Evolutionary conservation across 2,329 filamentous ascomycete genomes (phyloP).

Genomic region (Talaromyces marneffei): DNA sequence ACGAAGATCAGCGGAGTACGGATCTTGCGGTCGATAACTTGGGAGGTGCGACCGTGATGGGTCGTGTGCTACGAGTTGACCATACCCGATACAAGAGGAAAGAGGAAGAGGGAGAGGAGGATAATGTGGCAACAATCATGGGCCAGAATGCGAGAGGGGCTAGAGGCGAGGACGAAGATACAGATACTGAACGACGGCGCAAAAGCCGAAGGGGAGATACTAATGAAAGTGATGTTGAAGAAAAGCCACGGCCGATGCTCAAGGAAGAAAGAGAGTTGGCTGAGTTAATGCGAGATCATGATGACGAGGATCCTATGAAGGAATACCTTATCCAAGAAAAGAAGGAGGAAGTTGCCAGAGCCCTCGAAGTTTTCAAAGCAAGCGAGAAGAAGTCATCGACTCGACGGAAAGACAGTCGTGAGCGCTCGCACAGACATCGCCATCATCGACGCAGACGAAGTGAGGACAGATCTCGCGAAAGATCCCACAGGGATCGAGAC

Average conservation of each 20-base stretch:
- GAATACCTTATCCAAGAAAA: slow-evolving; percentile 83
- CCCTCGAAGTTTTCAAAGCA: slow-evolving; percentile 50
- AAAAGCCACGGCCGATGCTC: slow-evolving; percentile 57
- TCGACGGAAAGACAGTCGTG: slow-evolving; percentile 27
- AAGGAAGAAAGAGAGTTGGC: slow-evolving; percentile 78
- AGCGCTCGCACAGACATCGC: slow-evolving; percentile 41
- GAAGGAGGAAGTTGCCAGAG: slow-evolving; percentile 75
- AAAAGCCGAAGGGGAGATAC: slow-evolving; percentile 29
- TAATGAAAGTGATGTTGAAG: slow-evolving; percentile 45
- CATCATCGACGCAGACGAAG: slow-evolving; percentile 32
- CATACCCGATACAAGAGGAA: slow-evolving; percentile 86
- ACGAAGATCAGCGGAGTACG: slow-evolving; percentile 94
- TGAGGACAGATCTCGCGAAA: slow-evolving; percentile 29
- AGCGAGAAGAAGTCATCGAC: slow-evolving; percentile 36
- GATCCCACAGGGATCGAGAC: slow-evolving; percentile 26
- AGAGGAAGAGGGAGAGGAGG: slow-evolving; percentile 58
- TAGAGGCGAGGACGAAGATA: slow-evolving; percentile 28
- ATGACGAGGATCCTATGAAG: slow-evolving; percentile 98
- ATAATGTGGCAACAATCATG: slow-evolving; percentile 46
- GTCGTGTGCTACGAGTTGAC: slow-evolving; percentile 77
- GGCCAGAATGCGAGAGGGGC: slow-evolving; percentile 37
- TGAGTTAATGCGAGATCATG: slow-evolving; percentile 68
- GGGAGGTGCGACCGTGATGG: slow-evolving; percentile 75
- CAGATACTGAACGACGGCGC: slow-evolving; percentile 31
- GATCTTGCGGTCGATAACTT: slow-evolving; percentile 96